Conservation (phyloP, 1,284 basidiomycete species). For the Earliella scabrosa region DNA sequence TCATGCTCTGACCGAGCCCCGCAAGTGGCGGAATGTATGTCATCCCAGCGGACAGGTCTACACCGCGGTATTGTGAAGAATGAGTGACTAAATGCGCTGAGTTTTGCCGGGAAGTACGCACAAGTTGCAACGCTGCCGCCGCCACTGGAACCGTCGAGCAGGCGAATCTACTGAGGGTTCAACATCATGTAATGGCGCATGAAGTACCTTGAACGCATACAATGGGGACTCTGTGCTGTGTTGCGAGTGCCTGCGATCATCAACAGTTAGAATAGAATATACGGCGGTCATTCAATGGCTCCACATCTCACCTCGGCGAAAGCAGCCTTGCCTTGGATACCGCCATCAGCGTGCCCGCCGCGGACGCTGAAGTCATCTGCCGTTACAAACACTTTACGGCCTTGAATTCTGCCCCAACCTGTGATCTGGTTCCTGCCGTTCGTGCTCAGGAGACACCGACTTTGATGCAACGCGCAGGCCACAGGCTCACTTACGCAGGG, state of each 20-base stretch:
- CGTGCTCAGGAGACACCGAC: neutral
- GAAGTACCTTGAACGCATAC: slow-evolving; percentile 27
- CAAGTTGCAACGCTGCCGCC: slow-evolving; percentile 48
- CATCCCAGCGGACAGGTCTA: slow-evolving; percentile 43
- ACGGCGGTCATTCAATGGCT: neutral
- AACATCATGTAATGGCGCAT: too few species aligned
- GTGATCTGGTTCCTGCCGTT: slow-evolving; percentile 42
- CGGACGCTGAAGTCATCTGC: slow-evolving; percentile 50
- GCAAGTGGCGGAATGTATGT: slow-evolving; percentile 46
- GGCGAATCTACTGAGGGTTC: slow-evolving; percentile 36
- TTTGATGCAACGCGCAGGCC: neutral
- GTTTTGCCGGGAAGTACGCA: slow-evolving; percentile 21
- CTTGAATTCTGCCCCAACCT: slow-evolving; percentile 41
- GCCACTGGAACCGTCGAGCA: slow-evolving; percentile 49
- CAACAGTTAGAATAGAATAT: neutral
- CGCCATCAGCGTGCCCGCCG: slow-evolving; percentile 49
- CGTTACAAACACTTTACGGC: slow-evolving; percentile 43
- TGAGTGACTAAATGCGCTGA: neutral
- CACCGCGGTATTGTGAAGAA: neutral
- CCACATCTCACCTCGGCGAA: slow-evolving; percentile 41
- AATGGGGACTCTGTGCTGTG: slow-evolving; percentile 41
- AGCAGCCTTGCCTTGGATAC: slow-evolving; percentile 43
- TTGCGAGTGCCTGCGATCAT: slow-evolving; percentile 36
- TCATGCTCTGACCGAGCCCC: slow-evolving; percentile 45
- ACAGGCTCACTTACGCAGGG: slow-evolving; percentile 38